phyloP scores from a whole-genome alignment of 352 stramenopile species.

The Thraustochytrium sp. region DNA sequence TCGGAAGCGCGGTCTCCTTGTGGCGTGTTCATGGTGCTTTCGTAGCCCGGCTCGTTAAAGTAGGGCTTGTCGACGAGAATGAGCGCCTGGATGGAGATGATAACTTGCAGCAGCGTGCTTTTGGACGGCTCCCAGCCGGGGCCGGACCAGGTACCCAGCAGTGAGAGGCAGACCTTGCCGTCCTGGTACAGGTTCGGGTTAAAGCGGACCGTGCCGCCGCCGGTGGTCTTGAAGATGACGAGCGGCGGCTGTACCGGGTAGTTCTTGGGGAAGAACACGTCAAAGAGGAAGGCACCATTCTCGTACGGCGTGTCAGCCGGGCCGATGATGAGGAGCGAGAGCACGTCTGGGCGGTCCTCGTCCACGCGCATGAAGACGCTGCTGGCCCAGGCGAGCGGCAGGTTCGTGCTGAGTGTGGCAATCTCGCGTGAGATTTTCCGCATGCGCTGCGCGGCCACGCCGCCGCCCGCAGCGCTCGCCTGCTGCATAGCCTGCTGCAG shows the following conservation, averaged over 20 bases:
- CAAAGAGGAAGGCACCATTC: conserved; percentile 68
- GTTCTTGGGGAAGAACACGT: conserved; percentile 59
- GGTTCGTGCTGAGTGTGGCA: not conserved
- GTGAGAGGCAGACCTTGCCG: conserved; percentile 51
- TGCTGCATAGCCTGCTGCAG: not conserved
- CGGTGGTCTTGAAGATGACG: conserved; percentile 49
- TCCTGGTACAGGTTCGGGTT: conserved; percentile 51
- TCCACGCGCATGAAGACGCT: not conserved
- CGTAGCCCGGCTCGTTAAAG: conserved; percentile 50
- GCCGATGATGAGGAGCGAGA: conserved; percentile 48
- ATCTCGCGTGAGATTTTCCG: not conserved
- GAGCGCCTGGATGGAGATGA: conserved; percentile 47
- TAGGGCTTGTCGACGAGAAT: conserved; percentile 49
- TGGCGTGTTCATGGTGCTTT: not conserved
- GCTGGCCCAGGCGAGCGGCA: conserved; percentile 11
- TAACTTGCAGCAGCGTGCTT: conserved; percentile 48
- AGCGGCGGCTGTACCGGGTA: conserved; percentile 65
- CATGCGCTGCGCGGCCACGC: not conserved
- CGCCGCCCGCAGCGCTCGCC: too few species aligned
- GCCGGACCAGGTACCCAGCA: conserved; percentile 49
- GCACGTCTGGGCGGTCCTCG: not conserved
- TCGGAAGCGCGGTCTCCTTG: not conserved
- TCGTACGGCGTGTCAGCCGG: conserved; percentile 58
- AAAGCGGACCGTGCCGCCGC: conserved; percentile 50
- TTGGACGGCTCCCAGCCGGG: conserved; percentile 18